phyloP scores from a whole-genome alignment of 2,329 filamentous ascomycete genomes.

The Periconia digitata region DNA sequence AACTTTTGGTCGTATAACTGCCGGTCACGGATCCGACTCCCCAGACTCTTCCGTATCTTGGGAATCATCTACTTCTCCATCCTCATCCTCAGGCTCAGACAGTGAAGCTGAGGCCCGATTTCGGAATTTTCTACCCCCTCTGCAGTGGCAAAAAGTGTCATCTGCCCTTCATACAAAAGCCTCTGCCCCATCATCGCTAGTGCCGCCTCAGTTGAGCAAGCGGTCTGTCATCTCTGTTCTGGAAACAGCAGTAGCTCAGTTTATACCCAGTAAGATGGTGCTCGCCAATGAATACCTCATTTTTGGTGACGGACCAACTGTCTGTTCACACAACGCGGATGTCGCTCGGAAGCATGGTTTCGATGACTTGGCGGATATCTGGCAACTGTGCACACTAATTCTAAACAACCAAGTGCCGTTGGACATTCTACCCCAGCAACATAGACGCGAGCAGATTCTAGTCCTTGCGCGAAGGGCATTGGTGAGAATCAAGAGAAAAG shows the following conservation, averaged over 20 bases:
- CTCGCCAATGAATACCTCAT: constrained; percentile 81
- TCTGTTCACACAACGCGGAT: constrained; percentile 81
- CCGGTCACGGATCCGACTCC: constrained; percentile 26
- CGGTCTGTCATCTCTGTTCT: constrained; percentile 76
- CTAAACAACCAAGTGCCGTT: constrained; percentile 76
- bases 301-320: constrained; percentile 76
- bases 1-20: constrained; percentile 58
- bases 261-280: constrained; percentile 76
- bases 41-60: constrained; percentile 36
- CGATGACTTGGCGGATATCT: constrained; percentile 75
- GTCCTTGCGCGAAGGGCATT: constrained; percentile 68
- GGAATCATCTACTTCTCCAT: constrained; percentile 42
- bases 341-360: constrained; percentile 73
- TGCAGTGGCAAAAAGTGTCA: constrained; percentile 54
- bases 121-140: constrained; percentile 51
- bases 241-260: constrained; percentile 58
- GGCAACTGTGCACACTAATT: constrained; percentile 78
- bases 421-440: constrained; percentile 60
- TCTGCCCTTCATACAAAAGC: constrained; percentile 59
- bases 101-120: constrained; percentile 45
- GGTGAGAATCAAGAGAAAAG: constrained; percentile 52
- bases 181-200: constrained; percentile 40
- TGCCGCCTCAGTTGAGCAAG: constrained; percentile 35
- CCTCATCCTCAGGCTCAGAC: constrained; percentile 39
- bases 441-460: constrained; percentile 62